Percentiles rank a stretch among this genome's conserved stretches.
Evolutionary conservation across 2,329 filamentous ascomycete genomes (phyloP).

Genomic region (Mariannaea sp.): DNA sequence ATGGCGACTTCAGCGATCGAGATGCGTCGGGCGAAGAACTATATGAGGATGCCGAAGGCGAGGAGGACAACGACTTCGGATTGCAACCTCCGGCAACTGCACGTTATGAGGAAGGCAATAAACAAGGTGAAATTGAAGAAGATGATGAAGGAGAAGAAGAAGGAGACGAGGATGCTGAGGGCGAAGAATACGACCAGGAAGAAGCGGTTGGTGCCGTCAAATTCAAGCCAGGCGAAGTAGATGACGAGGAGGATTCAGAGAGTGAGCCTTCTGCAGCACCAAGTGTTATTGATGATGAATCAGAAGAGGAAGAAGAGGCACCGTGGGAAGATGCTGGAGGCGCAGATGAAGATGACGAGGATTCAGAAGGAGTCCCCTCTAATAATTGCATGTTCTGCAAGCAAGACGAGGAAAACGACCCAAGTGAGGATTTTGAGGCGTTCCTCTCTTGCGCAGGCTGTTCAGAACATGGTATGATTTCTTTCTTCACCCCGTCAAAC

Average conservation of each 20-base stretch:
- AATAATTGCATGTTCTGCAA: conserved; percentile 73
- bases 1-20: conserved; percentile 46
- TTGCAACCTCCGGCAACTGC: conserved; percentile 35
- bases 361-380: conserved; percentile 56
- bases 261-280: conserved; percentile 48
- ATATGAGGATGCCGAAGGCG: conserved; percentile 50
- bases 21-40: conserved; percentile 50
- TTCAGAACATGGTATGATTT: conserved; percentile 76
- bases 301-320: conserved; percentile 47
- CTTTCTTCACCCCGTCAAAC: conserved; percentile 22
- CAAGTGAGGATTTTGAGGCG: conserved; percentile 78
- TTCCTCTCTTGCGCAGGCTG: conserved; percentile 79
- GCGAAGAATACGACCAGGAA: conserved; percentile 49
- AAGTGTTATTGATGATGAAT: conserved; percentile 59
- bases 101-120: conserved; percentile 29
- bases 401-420: conserved; percentile 81
- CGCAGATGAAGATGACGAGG: conserved; percentile 63
- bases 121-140: conserved; percentile 43
- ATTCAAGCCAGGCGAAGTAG: conserved; percentile 55
- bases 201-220: conserved; percentile 64
- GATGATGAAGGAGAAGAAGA: conserved; percentile 41
- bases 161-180: conserved; percentile 38
- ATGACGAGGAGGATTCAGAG: conserved; percentile 58
- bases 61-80: conserved; percentile 45
- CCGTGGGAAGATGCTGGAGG: conserved; percentile 62